Evolutionary conservation across 768 basidiomycete species (phyloP).

Genomic region (Mycena alexandri): DNA sequence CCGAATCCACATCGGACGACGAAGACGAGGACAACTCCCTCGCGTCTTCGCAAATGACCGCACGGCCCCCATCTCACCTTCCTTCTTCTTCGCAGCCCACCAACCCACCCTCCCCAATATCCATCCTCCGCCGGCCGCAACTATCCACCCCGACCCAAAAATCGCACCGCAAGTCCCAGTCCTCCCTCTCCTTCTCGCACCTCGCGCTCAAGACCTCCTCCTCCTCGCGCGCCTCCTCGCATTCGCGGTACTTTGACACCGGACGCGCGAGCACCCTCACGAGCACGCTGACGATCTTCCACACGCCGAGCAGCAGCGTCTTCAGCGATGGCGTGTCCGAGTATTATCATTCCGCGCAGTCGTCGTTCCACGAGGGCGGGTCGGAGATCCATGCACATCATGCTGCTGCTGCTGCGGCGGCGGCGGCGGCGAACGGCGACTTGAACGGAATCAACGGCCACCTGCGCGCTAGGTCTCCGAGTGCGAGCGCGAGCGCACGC

Average conservation of each 20-base stretch:
- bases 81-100: constrained; percentile 11
- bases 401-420: not conserved
- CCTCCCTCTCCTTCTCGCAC: constrained; percentile 60
- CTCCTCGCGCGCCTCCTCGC: constrained; percentile 10
- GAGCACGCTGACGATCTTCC: constrained; percentile 68
- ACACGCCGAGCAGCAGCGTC: constrained; percentile 76
- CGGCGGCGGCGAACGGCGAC: too few relatives aligned
- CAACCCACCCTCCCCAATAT: constrained; percentile 37
- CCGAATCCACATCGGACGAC: constrained; percentile 23
- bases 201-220: constrained; percentile 38
- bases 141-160: constrained; percentile 18
- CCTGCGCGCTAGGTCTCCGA: not conserved
- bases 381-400: not conserved
- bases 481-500: constrained; percentile 6
- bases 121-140: constrained; percentile 47
- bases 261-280: constrained; percentile 55
- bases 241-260: constrained; percentile 56
- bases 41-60: constrained; percentile 40
- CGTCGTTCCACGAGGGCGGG: constrained; percentile 56
- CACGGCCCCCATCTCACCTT: constrained; percentile 39
- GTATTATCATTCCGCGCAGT: constrained; percentile 68
- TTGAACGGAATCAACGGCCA: too few relatives aligned
- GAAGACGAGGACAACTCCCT: constrained; percentile 35
- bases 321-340: constrained; percentile 56
- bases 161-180: constrained; percentile 52